Conservation (phyloP, 805 yeast species). For the Barnettozyma salicaria region DNA sequence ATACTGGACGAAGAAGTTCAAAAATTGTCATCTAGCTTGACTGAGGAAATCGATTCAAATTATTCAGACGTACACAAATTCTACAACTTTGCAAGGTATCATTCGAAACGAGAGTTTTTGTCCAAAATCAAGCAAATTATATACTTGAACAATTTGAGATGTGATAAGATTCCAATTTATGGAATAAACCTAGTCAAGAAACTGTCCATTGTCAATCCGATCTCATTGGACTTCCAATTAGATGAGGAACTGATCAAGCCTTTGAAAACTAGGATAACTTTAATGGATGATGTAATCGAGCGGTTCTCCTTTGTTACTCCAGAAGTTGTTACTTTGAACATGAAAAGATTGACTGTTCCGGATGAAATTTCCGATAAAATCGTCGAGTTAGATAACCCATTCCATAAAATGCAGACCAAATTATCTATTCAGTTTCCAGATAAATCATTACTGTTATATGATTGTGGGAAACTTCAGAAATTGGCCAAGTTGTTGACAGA, state of each 20-base stretch:
- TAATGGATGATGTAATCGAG: constrained; percentile 50
- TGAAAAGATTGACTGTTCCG: constrained; percentile 49
- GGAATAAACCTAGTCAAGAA: constrained; percentile 51
- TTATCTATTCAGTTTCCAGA: constrained; percentile 95
- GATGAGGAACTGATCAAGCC: constrained; percentile 36
- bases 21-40: constrained; percentile 34
- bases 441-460: constrained; percentile 84
- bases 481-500: constrained; percentile 70
- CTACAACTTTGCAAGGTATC: constrained; percentile 49
- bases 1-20: constrained; percentile 40
- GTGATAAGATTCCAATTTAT: constrained; percentile 58
- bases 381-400: constrained; percentile 38
- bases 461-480: constrained; percentile 93
- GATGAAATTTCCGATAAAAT: constrained; percentile 28
- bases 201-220: constrained; percentile 32
- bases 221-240: constrained; percentile 14
- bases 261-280: constrained; percentile 33
- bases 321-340: constrained; percentile 68
- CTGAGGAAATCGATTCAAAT: constrained; percentile 24
- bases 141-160: constrained; percentile 61
- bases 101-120: constrained; percentile 45
- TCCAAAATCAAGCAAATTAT: constrained; percentile 48
- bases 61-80: constrained; percentile 44
- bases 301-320: constrained; percentile 88
- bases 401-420: constrained; percentile 81